These are phyloP conservation scores for Rubroshorea leprosula DNA, from an alignment of 345 rosid species.

Conservation along the genomic window DNA sequence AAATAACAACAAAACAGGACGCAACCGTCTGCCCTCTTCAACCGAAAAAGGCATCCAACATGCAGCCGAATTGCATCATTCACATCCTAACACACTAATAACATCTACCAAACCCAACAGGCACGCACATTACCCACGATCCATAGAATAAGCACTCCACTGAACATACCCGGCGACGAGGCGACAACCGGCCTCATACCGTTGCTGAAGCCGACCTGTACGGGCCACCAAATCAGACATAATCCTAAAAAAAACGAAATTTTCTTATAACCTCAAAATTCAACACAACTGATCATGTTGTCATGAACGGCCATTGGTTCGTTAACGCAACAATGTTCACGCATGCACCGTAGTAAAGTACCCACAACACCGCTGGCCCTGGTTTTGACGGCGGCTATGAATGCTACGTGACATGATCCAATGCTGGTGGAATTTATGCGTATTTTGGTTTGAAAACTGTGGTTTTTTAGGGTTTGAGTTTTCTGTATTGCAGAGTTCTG, in stretches of 20 bases:
- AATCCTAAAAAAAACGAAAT: background rate
- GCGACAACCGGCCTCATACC: slow-evolving; percentile 83
- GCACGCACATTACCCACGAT: background rate
- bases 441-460: background rate
- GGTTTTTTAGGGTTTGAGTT: slow-evolving; percentile 22
- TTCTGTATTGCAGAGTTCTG: slow-evolving; percentile 4
- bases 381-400: slow-evolving; percentile 26
- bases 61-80: background rate
- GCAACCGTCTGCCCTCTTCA: background rate
- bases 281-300: slow-evolving; percentile 15
- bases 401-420: slow-evolving; percentile 28
- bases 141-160: background rate
- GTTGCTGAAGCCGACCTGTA: slow-evolving; percentile 96
- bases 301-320: slow-evolving; percentile 13
- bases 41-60: slow-evolving; percentile 1
- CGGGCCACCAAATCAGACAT: slow-evolving; percentile 96
- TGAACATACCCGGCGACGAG: slow-evolving; percentile 85
- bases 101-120: background rate
- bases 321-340: slow-evolving; percentile 17
- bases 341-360: slow-evolving; percentile 26
- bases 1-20: background rate
- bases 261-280: slow-evolving; percentile 3
- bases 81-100: background rate
- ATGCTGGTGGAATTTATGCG: slow-evolving; percentile 19
- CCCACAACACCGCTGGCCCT: slow-evolving; percentile 26